A percentile compares a stretch with the other conserved stretches of the same genome.
These are phyloP conservation scores for Cystobasidium ongulense DNA, from an alignment of 768 basidiomycete species.

Conservation along the genomic window DNA sequence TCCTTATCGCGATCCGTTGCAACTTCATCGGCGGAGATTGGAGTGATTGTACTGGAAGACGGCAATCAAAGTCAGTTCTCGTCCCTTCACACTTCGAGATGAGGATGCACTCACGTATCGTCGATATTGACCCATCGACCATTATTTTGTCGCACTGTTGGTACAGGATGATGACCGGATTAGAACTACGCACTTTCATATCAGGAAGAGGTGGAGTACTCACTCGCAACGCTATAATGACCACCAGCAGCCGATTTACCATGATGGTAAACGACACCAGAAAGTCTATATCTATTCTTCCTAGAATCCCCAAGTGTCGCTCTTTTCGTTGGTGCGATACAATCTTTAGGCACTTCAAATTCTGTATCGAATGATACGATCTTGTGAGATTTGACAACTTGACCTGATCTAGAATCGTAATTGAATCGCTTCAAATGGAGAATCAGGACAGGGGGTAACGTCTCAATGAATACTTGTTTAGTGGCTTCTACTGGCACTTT, in stretches of 20 bases:
- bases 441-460: conserved; percentile 72
- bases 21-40: conserved; percentile 25
- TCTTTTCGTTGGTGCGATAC: conserved; percentile 52
- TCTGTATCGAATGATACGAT: conserved; percentile 67
- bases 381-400: conserved; percentile 79
- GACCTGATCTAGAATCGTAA: conserved; percentile 63
- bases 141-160: conserved; percentile 44
- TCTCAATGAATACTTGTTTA: conserved; percentile 67
- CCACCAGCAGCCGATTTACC: conserved; percentile 82
- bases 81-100: background rate
- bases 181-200: background rate
- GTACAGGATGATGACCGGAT: conserved; percentile 45
- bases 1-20: conserved; percentile 32
- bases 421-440: conserved; percentile 85
- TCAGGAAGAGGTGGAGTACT: background rate
- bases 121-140: conserved; percentile 86
- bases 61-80: background rate
- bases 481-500: conserved; percentile 62
- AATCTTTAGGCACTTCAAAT: conserved; percentile 64
- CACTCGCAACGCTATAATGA: conserved; percentile 84
- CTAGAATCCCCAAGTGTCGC: background rate
- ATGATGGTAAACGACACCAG: conserved; percentile 79
- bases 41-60: conserved; percentile 18
- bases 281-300: conserved; percentile 54
- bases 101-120: conserved; percentile 54